Base-by-base conservation (phyloP, 768 basidiomycete genomes). In the Boletus speciosus region DNA sequence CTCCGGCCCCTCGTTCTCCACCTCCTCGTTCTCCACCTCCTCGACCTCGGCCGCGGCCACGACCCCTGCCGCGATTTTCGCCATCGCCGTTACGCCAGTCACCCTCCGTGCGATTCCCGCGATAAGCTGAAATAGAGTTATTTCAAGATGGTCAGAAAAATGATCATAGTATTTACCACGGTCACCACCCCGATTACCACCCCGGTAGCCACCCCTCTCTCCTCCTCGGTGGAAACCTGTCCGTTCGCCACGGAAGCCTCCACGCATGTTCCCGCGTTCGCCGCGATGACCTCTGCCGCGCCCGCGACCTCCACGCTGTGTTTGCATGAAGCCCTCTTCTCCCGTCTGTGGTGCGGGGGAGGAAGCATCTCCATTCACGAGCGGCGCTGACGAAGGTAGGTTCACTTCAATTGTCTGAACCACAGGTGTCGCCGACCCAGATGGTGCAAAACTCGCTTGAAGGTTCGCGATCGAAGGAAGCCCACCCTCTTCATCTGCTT, bases 381-480 rank as follows among this genome's bases (percentile, higher is more conserved):
- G 58, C 10, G 60, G 62, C 21, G 55, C 61, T 35, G 60, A 50
- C 36, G 53, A 51, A 34, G 64, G 63, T 25, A 59, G 49, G 64
- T 73, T 54, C 57, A 66, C 60, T 73, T 78, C 76, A 16, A 73
- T 67, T 6, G 69, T 38, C 36, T 66, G 72, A 9, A 67, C 58
- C 11, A 70, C 65, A 25, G 89, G 86, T 0, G 86, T 87, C n/a
- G 77, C 81, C 29, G 84, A 80, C 7, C 84, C 86, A 38, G 90
- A 88, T 12, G 83, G 81, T 6, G 85, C 86, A 63, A 92, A 90
- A 59, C 81, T 82, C 42, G 86, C 86, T 53, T 92, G 89, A 27
- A 92, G 76, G 45, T 80, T 80, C 6, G 83, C 83, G 47, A 93
- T 86, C 1, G 88, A 76, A n/a, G 91, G 90, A 15, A 93, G 80